Conservation (phyloP, 2,329 filamentous ascomycete genomes). For the Hypoxylon sp. region DNA sequence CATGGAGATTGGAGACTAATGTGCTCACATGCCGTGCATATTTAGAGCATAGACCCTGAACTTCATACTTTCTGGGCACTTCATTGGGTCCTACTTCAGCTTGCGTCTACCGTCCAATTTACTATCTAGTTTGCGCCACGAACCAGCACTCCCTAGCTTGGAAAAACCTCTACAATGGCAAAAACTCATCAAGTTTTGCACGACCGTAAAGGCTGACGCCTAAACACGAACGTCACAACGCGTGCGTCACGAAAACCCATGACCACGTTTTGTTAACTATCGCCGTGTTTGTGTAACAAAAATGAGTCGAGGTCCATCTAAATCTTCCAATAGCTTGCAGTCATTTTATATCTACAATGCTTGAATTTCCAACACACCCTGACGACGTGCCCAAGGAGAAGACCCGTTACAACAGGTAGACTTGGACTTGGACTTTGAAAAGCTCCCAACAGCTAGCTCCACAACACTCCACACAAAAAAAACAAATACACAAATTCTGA, state of each 20-base stretch:
- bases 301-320: constrained; percentile 6
- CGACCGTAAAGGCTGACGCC: constrained; percentile 27
- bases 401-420: constrained; percentile 21
- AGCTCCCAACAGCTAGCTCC: constrained; percentile 40
- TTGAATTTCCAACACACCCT: constrained; percentile 16
- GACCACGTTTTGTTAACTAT: constrained; percentile 22
- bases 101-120: constrained; percentile 25
- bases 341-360: constrained; percentile 13
- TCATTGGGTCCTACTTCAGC: constrained; percentile 42
- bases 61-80: constrained; percentile 15
- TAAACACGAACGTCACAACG: constrained; percentile 28
- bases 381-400: constrained; percentile 5
- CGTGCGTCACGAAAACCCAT: constrained; percentile 22
- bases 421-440: constrained; percentile 4
- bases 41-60: constrained; percentile 38
- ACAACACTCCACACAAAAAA: constrained; percentile 40
- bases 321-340: constrained; percentile 3
- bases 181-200: constrained; percentile 22
- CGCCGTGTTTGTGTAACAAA: constrained; percentile 29
- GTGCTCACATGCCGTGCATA: constrained; percentile 46
- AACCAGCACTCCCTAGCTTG: constrained; percentile 29
- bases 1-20: constrained; percentile 26
- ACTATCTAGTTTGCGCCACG: constrained; percentile 33
- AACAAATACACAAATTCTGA: constrained; percentile 39
- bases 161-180: constrained; percentile 16